Base-by-base conservation (phyloP, 2,329 filamentous ascomycete genomes). In the Neofusicoccum cordaticola region DNA sequence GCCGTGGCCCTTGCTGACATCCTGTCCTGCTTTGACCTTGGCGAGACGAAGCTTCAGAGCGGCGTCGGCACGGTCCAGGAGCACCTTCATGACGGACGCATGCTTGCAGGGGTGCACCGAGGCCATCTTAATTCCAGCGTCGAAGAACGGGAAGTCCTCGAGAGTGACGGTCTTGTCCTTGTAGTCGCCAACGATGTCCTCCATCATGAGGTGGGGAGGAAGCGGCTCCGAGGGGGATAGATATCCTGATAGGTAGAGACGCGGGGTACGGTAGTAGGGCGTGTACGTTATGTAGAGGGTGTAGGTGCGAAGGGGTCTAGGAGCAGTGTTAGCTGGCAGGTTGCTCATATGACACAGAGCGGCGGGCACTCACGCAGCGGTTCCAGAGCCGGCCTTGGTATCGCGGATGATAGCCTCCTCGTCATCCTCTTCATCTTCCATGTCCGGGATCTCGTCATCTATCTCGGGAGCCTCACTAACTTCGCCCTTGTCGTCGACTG, bases 231-330 rank as follows among this genome's bases (percentile, higher is more conserved):
- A 91, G 65, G 87, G 86, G 31, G 90, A 85, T 12, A 87, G 82
- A 78, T 98, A 98, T 72, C 95, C 95, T 0, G 93, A 96, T 53
- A 99, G 88, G 78, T 97, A 99, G 72, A 98, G 87, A 39, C 95
- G 92, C 0, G 95, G 95, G 3, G 95, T 98, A 70, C 92, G 91
- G 81, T 98, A 99, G 83, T 96, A 97, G 42, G 93, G 91, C 4
- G 93, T 92, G 81, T 99, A 99, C 80, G 93, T 95, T 74, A 99
- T 98, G 84, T 99, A 99, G 69, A 99, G 89, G 50, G 91, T 97
- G 79, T 99, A 99, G n/a, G 92, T 96, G 70, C 95, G 90, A 60
- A 91, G 86, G 62, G 91, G 89, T 65, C 92, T 96, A 69, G 61
- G 6, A 22, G 4, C 12, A 17, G 12, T 17, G 63, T 72, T 48